Conservation (phyloP, 2,329 filamentous ascomycete species). For the Aureobasidium sp. region DNA sequence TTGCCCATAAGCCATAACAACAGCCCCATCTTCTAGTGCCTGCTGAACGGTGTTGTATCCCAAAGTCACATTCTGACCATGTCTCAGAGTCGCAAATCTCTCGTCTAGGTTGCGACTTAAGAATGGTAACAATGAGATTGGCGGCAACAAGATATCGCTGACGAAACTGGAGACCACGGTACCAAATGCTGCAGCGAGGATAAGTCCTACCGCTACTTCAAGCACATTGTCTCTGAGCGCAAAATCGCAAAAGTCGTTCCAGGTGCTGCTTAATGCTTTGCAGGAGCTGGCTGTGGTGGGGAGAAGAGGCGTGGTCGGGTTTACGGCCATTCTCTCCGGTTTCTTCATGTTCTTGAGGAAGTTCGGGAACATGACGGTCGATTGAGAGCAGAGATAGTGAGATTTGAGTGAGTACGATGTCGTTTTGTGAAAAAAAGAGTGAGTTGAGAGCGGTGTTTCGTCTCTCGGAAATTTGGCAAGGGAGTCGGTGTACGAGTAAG, state of each 20-base stretch:
- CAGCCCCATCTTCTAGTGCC: constrained; percentile 61
- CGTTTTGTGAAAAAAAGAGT: neutral
- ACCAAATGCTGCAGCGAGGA: constrained; percentile 64
- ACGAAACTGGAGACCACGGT: constrained; percentile 65
- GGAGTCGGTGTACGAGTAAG: neutral
- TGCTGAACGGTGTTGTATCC: constrained; percentile 65
- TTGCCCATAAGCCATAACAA: constrained; percentile 63
- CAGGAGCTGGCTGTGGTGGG: constrained; percentile 18
- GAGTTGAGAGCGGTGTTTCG: neutral
- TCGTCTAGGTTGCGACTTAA: constrained; percentile 64
- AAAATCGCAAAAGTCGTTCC: constrained; percentile 62
- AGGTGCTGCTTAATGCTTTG: constrained; percentile 31
- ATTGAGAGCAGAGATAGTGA: neutral
- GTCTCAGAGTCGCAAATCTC: constrained; percentile 59
- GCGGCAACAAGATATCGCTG: constrained; percentile 60
- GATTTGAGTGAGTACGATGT: neutral
- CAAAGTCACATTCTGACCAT: constrained; percentile 44
- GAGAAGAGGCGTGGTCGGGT: neutral
- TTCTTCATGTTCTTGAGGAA: neutral
- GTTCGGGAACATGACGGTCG: neutral
- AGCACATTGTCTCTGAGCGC: constrained; percentile 67
- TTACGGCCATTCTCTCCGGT: neutral
- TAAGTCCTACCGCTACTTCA: constrained; percentile 66
- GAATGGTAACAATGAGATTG: constrained; percentile 60
- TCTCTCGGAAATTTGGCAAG: neutral